These are phyloP conservation scores for Trichoderma simmonsii DNA, from an alignment of 2,329 filamentous ascomycete genomes.

Conservation along the genomic window DNA sequence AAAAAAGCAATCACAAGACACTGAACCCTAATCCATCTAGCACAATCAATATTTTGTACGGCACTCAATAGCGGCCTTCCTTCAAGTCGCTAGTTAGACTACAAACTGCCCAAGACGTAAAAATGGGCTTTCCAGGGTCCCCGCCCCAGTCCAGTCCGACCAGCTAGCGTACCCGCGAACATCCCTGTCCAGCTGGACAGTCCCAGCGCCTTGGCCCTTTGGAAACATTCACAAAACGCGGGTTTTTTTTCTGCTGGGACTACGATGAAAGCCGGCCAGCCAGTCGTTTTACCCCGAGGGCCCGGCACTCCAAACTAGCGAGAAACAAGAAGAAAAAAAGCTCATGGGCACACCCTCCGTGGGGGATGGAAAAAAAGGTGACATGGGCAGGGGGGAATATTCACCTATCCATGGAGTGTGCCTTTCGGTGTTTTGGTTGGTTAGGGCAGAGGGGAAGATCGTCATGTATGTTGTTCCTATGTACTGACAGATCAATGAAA, in stretches of 20 bases:
- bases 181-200: slow-evolving; percentile 23
- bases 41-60: not conserved
- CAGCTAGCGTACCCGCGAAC: slow-evolving; percentile 13
- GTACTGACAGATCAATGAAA: not conserved
- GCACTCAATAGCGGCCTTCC: not conserved
- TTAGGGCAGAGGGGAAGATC: not conserved
- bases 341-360: not conserved
- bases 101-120: not conserved
- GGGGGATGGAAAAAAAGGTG: not conserved
- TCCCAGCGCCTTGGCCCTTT: not conserved
- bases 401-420: not conserved
- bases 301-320: not conserved
- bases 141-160: no score
- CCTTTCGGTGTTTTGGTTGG: not conserved
- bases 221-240: not conserved
- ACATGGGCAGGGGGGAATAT: not conserved
- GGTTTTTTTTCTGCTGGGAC: not conserved
- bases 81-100: not conserved
- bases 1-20: not conserved
- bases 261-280: not conserved
- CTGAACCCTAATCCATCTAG: not conserved
- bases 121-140: not conserved
- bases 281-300: slow-evolving; percentile 1
- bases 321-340: not conserved
- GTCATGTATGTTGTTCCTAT: not conserved